Conservation (phyloP, 2,329 filamentous ascomycete genomes). For the Fusarium nygamai region DNA sequence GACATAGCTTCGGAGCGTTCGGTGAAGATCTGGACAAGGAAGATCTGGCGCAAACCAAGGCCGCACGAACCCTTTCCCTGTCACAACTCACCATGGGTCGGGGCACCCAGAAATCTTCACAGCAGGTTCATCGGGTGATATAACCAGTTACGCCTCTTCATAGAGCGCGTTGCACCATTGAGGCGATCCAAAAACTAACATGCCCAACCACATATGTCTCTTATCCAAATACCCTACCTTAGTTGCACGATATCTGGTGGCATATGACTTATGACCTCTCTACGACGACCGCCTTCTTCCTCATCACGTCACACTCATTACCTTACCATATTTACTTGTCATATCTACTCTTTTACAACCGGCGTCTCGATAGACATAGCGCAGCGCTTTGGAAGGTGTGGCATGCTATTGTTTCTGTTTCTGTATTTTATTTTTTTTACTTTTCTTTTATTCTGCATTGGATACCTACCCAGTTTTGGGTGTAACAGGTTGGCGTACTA, state of each 20-base stretch:
- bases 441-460: constrained; percentile 4
- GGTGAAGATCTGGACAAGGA: constrained; percentile 56
- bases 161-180: not conserved
- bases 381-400: not conserved
- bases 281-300: constrained; percentile 15
- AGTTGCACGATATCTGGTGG: constrained; percentile 20
- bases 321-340: constrained; percentile 15
- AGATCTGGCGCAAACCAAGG: constrained; percentile 57
- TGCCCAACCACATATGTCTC: not conserved
- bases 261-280: constrained; percentile 33
- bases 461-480: constrained; percentile 1
- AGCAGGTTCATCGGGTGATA: constrained; percentile 39
- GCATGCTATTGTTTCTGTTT: not conserved
- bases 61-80: constrained; percentile 71
- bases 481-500: constrained; percentile 21
- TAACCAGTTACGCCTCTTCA: constrained; percentile 17
- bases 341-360: not conserved
- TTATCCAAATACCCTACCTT: constrained; percentile 2
- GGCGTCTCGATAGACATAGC: not conserved
- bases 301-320: constrained; percentile 19
- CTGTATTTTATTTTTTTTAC: not conserved
- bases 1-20: constrained; percentile 52
- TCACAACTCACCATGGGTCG: constrained; percentile 64
- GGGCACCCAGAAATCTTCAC: constrained; percentile 32
- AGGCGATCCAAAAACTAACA: not conserved